Evolutionary conservation across 1,284 basidiomycete genomes (phyloP), one percentile per base, ranked within the genome.

Genomic region (Sanghuangporus sanghuang): DNA sequence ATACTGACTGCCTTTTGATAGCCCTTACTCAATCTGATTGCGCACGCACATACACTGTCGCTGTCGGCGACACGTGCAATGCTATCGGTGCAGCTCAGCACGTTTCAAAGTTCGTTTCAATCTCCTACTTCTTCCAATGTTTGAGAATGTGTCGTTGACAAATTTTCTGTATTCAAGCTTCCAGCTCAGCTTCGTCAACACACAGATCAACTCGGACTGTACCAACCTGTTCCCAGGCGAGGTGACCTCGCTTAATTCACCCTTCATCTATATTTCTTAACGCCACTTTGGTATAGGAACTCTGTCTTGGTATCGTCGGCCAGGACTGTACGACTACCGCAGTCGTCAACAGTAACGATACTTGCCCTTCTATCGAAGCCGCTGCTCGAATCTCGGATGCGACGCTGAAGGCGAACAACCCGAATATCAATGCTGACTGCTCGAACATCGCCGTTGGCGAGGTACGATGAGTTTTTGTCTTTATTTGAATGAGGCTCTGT

Each of bases 351-450:
- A 55, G 66, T 0, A 78, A 77, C 2, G 77, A 85, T 66, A 77
- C 68, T 6, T 83, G 86, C 68, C 60, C 48, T 2, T 35, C 61
- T 3, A 79, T 85, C 53, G 73, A 77, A 0, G 53, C 61, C 7
- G 66, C 66, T 6, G 73, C 75, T 6, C 72, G 73, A 27, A 77
- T 82, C 50, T 68, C 78, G 21, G 57, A 71, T 58, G 75, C 66
- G 36, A 78, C 77, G n/a, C 72, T 87, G 40, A 66, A 74, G 48
- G 69, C 74, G 35, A 86, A 86, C 73, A 86, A 86, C 73, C 84
- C 82, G 7, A 82, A 84, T 66, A 67, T 87, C 55, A 70, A 81
- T 69, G 62, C 69, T 6, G 69, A 55, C 3, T 86, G 85, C 73
- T 73, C 71, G 36, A 83, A 84, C 72, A 75, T 84, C 27, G 79